Evolutionary conservation across 2,329 filamentous ascomycete species (phyloP).

Genomic region (Penicillium sp.): DNA sequence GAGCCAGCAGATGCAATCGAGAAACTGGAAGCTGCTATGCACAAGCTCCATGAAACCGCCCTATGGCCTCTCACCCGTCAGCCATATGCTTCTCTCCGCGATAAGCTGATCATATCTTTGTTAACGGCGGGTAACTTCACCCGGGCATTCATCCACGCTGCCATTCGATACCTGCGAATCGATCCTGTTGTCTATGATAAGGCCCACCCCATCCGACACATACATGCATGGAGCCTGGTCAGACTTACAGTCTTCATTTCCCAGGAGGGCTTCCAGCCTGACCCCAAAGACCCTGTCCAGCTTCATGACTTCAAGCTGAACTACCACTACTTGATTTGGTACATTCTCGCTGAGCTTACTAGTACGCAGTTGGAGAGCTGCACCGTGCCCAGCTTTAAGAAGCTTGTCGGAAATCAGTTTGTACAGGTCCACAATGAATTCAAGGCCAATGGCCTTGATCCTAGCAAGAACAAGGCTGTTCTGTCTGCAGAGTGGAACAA

Average conservation of each 20-base stretch:
- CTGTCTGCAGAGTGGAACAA: conserved; percentile 49
- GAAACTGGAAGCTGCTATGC: conserved; percentile 42
- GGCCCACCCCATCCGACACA: conserved; percentile 54
- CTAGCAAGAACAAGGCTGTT: conserved; percentile 19
- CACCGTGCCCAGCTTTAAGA: conserved; percentile 32
- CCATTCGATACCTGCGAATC: conserved; percentile 52
- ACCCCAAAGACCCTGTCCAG: conserved; percentile 14
- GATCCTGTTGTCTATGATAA: conserved; percentile 53
- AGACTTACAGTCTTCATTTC: conserved; percentile 31
- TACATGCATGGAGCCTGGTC: conserved; percentile 43
- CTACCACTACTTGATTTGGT: conserved; percentile 35
- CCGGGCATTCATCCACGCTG: conserved; percentile 51
- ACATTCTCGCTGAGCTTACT: conserved; percentile 31
- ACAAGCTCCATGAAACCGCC: conserved; percentile 38
- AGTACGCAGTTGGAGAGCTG: conserved; percentile 24
- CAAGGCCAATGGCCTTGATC: conserved; percentile 26
- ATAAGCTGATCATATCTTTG: conserved; percentile 52
- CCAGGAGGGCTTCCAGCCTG: conserved; percentile 22
- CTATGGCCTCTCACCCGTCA: conserved; percentile 53
- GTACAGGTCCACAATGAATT: conserved; percentile 30
- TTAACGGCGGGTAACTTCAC: conserved; percentile 45
- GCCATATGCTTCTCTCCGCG: conserved; percentile 54
- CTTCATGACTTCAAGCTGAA: conserved; percentile 28
- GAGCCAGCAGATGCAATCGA: conserved; percentile 31
- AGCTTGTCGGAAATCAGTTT: conserved; percentile 26